Percentiles rank a stretch among this genome's conserved stretches.
Evolutionary conservation across 176 grass and related monocot genomes (phyloP).

Genomic region (Zea luxurians): DNA sequence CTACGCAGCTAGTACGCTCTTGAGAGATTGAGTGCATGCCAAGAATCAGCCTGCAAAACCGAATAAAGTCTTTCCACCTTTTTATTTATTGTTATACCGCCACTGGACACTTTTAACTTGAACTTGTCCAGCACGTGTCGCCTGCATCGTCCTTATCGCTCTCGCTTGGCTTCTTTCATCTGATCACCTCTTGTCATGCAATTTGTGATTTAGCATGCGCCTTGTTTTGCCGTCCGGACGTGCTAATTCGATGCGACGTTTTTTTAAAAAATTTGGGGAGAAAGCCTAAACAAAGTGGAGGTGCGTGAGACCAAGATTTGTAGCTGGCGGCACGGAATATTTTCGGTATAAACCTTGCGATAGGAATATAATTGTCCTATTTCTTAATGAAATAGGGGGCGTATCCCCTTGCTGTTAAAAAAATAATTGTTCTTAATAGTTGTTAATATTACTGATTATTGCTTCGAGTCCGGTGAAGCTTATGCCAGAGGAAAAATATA

Average conservation of each 20-base stretch:
- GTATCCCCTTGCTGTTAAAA: too few species aligned
- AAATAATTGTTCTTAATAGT: too few species aligned
- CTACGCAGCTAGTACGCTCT: constrained; percentile 17
- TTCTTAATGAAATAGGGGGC: too few species aligned
- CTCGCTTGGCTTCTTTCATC: constrained; percentile 17
- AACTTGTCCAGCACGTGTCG: constrained; percentile 49
- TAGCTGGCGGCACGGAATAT: background rate
- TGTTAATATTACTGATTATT: too few species aligned
- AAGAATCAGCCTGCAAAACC: constrained; percentile 61
- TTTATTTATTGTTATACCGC: constrained; percentile 41
- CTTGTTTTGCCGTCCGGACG: constrained; percentile 18
- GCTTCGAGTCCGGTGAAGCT: too few species aligned
- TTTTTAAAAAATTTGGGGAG: background rate
- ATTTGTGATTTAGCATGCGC: constrained; percentile 27
- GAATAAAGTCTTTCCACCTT: constrained; percentile 47
- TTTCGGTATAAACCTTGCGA: constrained; percentile 15
- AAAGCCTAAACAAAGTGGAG: background rate
- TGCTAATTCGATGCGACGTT: background rate
- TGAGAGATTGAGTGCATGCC: constrained; percentile 41
- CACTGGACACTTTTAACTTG: background rate
- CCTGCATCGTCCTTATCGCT: constrained; percentile 42
- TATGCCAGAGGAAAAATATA: too few species aligned
- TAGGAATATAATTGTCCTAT: background rate
- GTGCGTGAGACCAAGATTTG: background rate
- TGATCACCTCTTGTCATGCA: background rate